Evolutionary conservation across 2,329 filamentous ascomycete species (phyloP), one percentile per base, ranked within the genome.

Genomic region (Trichophyton rubrum): DNA sequence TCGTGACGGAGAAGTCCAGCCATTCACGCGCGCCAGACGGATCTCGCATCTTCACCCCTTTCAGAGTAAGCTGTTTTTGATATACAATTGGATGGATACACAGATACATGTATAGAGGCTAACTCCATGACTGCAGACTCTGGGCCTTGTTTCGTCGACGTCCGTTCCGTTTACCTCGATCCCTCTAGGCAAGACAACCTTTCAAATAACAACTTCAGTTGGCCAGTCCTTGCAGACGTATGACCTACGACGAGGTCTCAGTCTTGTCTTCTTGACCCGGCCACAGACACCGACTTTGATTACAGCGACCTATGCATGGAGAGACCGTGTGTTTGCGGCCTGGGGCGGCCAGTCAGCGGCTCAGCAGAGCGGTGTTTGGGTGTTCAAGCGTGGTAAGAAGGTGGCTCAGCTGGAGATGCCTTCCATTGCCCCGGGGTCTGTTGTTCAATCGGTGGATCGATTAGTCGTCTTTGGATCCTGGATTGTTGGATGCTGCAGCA

Each of bases 191-290:
- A 96, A 95, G 75, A 92, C 89, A 0, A 95, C 90, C 2, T 99
- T 96, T 71, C 93, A 99, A 73, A 90, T 99, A 73, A 97, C 93
- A 38, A 99, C 93, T 33, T 97, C 90, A 0, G 88, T 95, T 63
- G 93, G 92, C 64, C 84, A 86, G 68, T 89, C 87, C 62, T 81
- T 99, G 55, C 93, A 99, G 75, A 99, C 93, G 0, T 99, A 99
- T 77, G 93, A 99, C 72, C 78, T 99, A 63, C 89, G 88, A 72
- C 85, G 86, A 68, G 92, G 92, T 55, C 82, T 99, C 63, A 92
- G 95, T 68, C 84, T 99, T 57, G 85, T 97, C 68, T 99, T 99
- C 74, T 83, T 99, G 63, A 96, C 89, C 20, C 82, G 90, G 58
- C 93, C 95, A 0, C 88, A 95, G 73, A 96, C 91, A 0, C 90